Evolutionary conservation across 257 asterid species (phyloP), one percentile per base, ranked within the genome.

Genomic region (Salvia splendens): DNA sequence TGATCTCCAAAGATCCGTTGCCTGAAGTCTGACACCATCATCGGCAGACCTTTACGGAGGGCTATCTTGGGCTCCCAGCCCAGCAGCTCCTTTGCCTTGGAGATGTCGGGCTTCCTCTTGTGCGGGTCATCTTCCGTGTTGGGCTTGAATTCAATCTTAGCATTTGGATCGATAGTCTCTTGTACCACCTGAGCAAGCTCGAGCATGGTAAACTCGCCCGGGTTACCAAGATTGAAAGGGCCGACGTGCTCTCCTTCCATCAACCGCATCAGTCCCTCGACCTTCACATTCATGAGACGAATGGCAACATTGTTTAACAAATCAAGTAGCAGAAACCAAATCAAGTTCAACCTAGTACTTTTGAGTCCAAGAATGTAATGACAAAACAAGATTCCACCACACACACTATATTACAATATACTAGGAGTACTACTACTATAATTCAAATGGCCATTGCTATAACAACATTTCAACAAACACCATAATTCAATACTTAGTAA

Each of bases 201-300:
- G 30, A 92, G 96, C 98, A 92, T 92, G 70, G 98, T 92, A 60
- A 92, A 92, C 86, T 92, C 97, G 33, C 97, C 98, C 0, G 98
- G 98, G 75, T 92, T 92, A 5, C 98, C 98, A 33, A 92, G 92
- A 78, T 92, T 92, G 87, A 92, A 92, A 49, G 98, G 98, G 11
- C 98, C 98, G 9, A 92, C 95, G 50, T 92, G 97, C 78, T 92
- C 98, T 70, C 98, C 96, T 85, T 92, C 98, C 98, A 92, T 92
- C 89, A 92, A 80, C 33, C 96, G 87, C 82, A 92, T 89, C 5
- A 92, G 84, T 38, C 98, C 98, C 68, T 92, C 98, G 65, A 92
- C 98, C 98, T 92, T 67, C 30, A 8, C 30, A 41, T 73, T 70
- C 61, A 55, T 53, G 16, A 32, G 6, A 32, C 3, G 15, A 5